Conservation (phyloP, 257 asterid species). For the Thymus quinquecostatus region DNA sequence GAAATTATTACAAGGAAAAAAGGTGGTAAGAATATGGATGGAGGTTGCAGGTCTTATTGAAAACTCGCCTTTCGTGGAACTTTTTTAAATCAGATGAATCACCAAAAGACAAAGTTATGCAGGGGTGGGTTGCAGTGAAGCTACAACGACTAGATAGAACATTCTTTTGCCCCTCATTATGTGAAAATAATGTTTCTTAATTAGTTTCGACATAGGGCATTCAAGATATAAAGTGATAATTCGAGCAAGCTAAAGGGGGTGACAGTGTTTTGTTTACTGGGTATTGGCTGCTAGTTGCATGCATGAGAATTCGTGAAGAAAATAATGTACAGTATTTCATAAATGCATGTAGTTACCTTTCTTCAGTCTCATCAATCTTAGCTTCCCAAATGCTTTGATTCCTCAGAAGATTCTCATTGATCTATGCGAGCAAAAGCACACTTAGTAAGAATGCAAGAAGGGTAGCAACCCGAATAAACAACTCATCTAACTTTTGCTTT, state of each 20-base stretch:
- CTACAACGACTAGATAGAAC: background rate
- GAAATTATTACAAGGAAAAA: background rate
- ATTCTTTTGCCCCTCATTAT: background rate
- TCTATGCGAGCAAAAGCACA: slow-evolving; percentile 49
- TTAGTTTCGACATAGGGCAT: slow-evolving; percentile 5
- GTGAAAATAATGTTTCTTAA: slow-evolving; percentile 2
- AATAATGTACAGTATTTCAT: background rate
- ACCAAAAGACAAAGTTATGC: too few relatives aligned
- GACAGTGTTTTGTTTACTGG: background rate
- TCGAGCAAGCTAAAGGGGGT: slow-evolving; percentile 17
- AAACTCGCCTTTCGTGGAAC: background rate
- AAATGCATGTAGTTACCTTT: slow-evolving; percentile 53
- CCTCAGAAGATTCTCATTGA: slow-evolving; percentile 80
- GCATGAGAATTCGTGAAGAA: background rate
- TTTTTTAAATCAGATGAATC: background rate
- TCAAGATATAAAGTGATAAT: background rate
- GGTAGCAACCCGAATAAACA: too few relatives aligned
- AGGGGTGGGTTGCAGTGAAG: background rate
- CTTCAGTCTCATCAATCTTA: slow-evolving; percentile 57
- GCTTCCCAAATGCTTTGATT: slow-evolving; percentile 84
- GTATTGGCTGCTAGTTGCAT: slow-evolving; percentile 9
- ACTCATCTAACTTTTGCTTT: too few relatives aligned
- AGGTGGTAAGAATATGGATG: background rate
- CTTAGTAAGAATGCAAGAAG: background rate
- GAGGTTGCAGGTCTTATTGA: background rate